Percentiles rank a stretch among this genome's conserved stretches.
Evolutionary conservation across 352 stramenopile genomes (phyloP).

Genomic region (Aphanomyces stellatus): DNA sequence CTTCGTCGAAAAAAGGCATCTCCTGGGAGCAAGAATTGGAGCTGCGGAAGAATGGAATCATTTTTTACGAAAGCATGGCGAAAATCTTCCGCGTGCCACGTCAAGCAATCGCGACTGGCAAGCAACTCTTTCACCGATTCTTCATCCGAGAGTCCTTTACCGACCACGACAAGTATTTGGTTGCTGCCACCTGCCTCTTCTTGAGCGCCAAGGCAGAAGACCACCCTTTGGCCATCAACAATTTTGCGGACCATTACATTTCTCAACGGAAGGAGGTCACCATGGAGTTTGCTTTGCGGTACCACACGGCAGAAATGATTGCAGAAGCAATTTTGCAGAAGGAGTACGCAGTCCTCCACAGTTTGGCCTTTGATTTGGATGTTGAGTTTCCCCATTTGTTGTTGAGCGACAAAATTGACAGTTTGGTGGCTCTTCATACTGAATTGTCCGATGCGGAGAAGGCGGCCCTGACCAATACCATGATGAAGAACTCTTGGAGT

Average conservation of each 20-base stretch:
- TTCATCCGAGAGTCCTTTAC: constrained; percentile 79
- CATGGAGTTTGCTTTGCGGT: constrained; percentile 76
- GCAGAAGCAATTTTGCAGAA: constrained; percentile 71
- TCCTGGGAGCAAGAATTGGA: constrained; percentile 64
- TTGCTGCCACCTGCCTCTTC: constrained; percentile 69
- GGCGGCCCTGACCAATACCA: constrained; percentile 60
- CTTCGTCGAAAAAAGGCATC: constrained; percentile 66
- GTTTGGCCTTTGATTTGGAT: constrained; percentile 74
- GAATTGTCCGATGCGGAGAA: constrained; percentile 37
- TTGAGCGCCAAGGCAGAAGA: constrained; percentile 79
- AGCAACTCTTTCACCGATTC: constrained; percentile 83
- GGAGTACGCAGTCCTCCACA: constrained; percentile 77
- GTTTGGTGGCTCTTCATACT: constrained; percentile 51
- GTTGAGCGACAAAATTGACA: constrained; percentile 83
- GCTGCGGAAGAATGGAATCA: constrained; percentile 57
- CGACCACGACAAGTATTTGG: constrained; percentile 78
- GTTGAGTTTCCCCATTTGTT: constrained; percentile 80
- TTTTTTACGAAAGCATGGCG: constrained; percentile 80
- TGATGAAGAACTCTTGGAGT: constrained; percentile 82
- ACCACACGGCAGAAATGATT: constrained; percentile 59
- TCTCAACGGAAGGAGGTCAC: constrained; percentile 51
- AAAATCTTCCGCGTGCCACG: constrained; percentile 72
- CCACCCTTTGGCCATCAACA: constrained; percentile 59
- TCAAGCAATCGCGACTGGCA: constrained; percentile 68
- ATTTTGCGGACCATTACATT: constrained; percentile 74